phyloP scores from a whole-genome alignment of 805 yeast species.

The Candida incommunis region DNA sequence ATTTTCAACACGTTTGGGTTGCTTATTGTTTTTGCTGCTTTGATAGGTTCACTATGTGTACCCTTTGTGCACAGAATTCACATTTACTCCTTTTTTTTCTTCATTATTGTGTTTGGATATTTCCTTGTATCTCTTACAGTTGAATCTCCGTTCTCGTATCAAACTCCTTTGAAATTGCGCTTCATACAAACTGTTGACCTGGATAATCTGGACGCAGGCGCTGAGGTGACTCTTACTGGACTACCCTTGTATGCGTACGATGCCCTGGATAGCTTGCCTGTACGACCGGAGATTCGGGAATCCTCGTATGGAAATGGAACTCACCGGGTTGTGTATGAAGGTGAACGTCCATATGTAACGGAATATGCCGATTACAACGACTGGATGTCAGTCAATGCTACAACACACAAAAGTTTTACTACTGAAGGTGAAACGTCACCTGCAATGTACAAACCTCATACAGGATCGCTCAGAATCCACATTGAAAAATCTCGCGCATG shows the following conservation, averaged over 20 bases:
- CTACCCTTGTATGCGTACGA: constrained; percentile 36
- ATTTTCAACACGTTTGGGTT: constrained; percentile 26
- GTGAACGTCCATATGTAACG: constrained; percentile 33
- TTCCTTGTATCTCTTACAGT: constrained; percentile 13
- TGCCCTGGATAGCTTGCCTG: constrained; percentile 47
- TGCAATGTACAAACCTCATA: constrained; percentile 40
- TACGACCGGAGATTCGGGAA: constrained; percentile 12
- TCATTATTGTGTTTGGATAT: constrained; percentile 26
- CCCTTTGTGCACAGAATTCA: constrained; percentile 63
- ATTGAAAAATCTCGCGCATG: constrained; percentile 56
- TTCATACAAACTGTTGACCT: constrained; percentile 51
- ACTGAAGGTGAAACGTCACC: constrained; percentile 6
- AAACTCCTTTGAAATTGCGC: constrained; percentile 57
- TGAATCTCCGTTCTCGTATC: constrained; percentile 43
- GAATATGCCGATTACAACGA: constrained; percentile 27
- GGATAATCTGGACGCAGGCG: constrained; percentile 14
- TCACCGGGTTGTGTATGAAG: constrained; percentile 39
- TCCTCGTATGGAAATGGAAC: constrained; percentile 24
- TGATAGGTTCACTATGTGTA: constrained; percentile 36
- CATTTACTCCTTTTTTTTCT: constrained; percentile 29
- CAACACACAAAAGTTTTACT: constrained; percentile 28
- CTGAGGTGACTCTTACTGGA: constrained; percentile 29
- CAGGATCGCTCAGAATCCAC: constrained; percentile 44
- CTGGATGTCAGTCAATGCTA: constrained; percentile 36
- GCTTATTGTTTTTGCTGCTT: constrained; percentile 23